Base-by-base conservation (phyloP, 164 flowering plant genomes). In the Piper longum region DNA sequence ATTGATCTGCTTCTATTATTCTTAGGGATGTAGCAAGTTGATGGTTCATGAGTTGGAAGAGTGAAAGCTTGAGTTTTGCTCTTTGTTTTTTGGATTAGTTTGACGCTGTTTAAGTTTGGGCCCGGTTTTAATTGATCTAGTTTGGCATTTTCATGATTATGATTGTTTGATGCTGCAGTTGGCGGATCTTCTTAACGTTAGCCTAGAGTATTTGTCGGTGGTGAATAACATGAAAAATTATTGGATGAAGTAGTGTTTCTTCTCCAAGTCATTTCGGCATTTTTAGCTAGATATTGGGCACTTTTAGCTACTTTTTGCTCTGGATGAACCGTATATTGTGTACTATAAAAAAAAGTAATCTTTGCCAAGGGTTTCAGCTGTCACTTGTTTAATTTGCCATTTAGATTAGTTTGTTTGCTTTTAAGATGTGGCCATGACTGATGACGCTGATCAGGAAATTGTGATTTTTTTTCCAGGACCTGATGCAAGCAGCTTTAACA, bases 401-500 rank as follows among this genome's bases (percentile, higher is more conserved):
- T 19, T 56, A 8, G 58, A 59, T 59, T 59, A 7, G 44, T 14
- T 41, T 60, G 11, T 39, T 60, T 43, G 4, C 43, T 16, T 41
- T 60, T 60, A 60, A 26, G 42, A 5, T 60, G 62, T 43, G 7
- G 17, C n/a, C 48, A 60, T 36, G 36, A 26, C 36, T 26, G 36
- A 26, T 36, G 18, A 44, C 66, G 41, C 40, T 58, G 7, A 26
- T 66, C 64, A 51, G 17, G 56, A 66, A 42, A 62, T 56, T 48
- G 26, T 63, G 8, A 44, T 71, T 76, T 26, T 71, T 12, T 39
- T 64, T 64, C 14, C 74, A 91, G 98, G 77, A 61, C 70, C 87
- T 64, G 91, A 83, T 68, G 69, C 69, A 70, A 83, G 73, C 81
- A 92, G 87, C 75, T 91, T 91, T 77, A 91, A 91, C 73, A 85